Conservation (phyloP, 495 filamentous ascomycete species). For the Polyplosphaeria fusca region DNA sequence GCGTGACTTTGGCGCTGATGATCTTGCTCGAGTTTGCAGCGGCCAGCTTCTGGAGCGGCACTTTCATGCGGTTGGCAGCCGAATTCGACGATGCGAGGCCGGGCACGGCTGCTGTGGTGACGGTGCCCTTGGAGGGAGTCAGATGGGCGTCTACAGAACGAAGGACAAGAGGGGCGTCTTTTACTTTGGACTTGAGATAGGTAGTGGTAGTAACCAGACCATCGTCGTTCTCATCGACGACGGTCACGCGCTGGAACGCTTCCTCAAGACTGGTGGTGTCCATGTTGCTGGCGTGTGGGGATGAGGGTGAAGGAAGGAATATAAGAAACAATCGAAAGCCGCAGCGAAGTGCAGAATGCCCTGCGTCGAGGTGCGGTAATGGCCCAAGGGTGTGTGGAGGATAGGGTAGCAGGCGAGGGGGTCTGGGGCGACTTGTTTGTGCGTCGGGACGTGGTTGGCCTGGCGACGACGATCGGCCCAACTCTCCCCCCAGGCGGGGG, state of each 20-base stretch:
- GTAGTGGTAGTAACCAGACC: constrained; percentile 30
- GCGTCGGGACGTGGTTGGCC: too few relatives aligned
- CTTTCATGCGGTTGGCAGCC: constrained; percentile 41
- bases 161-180: constrained; percentile 3
- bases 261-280: constrained; percentile 40
- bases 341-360: constrained; percentile 8
- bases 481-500: too few relatives aligned
- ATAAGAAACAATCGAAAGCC: constrained; percentile 19
- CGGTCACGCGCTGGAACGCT: constrained; percentile 42
- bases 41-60: constrained; percentile 44
- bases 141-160: constrained; percentile 15
- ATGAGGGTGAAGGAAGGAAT: constrained; percentile 20
- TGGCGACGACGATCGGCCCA: constrained; percentile 1
- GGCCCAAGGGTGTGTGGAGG: constrained; percentile 1
- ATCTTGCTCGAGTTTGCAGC: constrained; percentile 32
- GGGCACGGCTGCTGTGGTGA: constrained; percentile 38
- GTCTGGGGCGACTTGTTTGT: neutral
- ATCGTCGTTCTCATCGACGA: constrained; percentile 44
- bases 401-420: neutral
- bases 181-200: constrained; percentile 43
- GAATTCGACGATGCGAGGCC: constrained; percentile 35
- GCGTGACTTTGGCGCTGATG: constrained; percentile 53
- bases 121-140: constrained; percentile 34
- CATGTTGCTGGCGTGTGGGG: constrained; percentile 24
- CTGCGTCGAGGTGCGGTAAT: constrained; percentile 1